Conservation (phyloP, 805 yeast species). For the Candida namnaoensis region DNA sequence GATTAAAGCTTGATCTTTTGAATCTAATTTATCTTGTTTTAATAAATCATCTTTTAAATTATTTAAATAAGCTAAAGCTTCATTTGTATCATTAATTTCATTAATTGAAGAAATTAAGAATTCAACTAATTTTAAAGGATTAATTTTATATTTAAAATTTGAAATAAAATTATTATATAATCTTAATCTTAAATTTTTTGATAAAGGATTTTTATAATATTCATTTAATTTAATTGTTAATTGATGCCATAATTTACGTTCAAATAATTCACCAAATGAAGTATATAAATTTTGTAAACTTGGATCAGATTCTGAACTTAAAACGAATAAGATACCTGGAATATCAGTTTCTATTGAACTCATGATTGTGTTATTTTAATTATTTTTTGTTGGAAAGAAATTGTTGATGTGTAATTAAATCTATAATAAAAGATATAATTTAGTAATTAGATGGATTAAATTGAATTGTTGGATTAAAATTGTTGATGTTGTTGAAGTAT, state of each 20-base stretch:
- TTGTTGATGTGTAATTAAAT: too few relatives aligned
- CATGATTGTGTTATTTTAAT: too few relatives aligned
- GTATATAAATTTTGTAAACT: conserved; percentile 55
- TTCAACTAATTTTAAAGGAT: conserved; percentile 70
- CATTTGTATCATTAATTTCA: conserved; percentile 32
- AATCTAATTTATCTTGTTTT: conserved; percentile 25
- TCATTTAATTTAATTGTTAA: conserved; percentile 58
- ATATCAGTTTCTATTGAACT: conserved; percentile 7
- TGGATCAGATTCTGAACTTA: conserved; percentile 59
- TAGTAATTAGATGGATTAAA: too few relatives aligned
- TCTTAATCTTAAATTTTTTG: conserved; percentile 49
- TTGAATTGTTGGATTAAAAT: too few relatives aligned
- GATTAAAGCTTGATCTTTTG: conserved; percentile 47
- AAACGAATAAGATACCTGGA: conserved; percentile 24
- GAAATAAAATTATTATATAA: conserved; percentile 65
- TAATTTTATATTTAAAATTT: conserved; percentile 61
- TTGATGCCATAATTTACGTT: conserved; percentile 92
- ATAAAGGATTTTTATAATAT: conserved; percentile 48
- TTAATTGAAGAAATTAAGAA: conserved; percentile 53
- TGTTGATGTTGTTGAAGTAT: too few relatives aligned
- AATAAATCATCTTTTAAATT: conserved; percentile 36
- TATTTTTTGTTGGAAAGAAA: too few relatives aligned
- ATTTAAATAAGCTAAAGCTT: conserved; percentile 41
- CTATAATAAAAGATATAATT: too few relatives aligned
- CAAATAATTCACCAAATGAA: conserved; percentile 76